These are phyloP conservation scores for Arthroderma sp. DNA, from an alignment of 2,329 filamentous ascomycete species.

Conservation along the genomic window DNA sequence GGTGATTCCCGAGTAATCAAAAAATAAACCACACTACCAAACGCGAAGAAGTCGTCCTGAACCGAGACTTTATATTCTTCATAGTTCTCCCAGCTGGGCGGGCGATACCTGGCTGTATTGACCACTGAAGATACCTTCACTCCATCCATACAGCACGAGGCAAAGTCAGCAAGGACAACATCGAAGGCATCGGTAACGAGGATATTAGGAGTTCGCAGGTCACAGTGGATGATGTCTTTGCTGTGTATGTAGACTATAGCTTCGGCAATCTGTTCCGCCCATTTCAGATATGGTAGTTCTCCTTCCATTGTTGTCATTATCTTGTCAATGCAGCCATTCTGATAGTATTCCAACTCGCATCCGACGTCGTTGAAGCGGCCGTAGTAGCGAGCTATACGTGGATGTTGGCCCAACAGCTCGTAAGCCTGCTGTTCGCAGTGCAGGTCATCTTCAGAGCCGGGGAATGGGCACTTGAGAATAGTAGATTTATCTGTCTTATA, in stretches of 20 bases:
- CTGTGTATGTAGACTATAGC: constrained; percentile 4
- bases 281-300: constrained; percentile 5
- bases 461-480: constrained; percentile 3
- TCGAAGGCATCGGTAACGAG: constrained; percentile 4
- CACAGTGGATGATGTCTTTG: constrained; percentile 7
- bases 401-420: constrained; percentile 1
- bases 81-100: neutral
- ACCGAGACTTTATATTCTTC: neutral
- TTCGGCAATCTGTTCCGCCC: constrained; percentile 5
- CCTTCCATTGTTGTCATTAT: neutral
- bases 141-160: constrained; percentile 3
- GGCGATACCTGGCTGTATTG: constrained; percentile 3
- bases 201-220: constrained; percentile 4
- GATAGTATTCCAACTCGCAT: constrained; percentile 4
- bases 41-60: constrained; percentile 6
- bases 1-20: constrained; percentile 3
- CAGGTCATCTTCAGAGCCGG: constrained; percentile 3
- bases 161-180: constrained; percentile 5
- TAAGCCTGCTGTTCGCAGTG: constrained; percentile 3
- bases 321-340: constrained; percentile 4
- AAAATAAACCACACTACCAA: constrained; percentile 4
- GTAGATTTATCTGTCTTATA: constrained; percentile 1
- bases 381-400: constrained; percentile 3
- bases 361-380: constrained; percentile 1
- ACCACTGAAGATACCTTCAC: constrained; percentile 4